Percentiles rank a stretch among this genome's conserved stretches.
These are phyloP conservation scores for Heimioporus punctisporus DNA, from an alignment of 1,284 basidiomycete species.

Conservation along the genomic window DNA sequence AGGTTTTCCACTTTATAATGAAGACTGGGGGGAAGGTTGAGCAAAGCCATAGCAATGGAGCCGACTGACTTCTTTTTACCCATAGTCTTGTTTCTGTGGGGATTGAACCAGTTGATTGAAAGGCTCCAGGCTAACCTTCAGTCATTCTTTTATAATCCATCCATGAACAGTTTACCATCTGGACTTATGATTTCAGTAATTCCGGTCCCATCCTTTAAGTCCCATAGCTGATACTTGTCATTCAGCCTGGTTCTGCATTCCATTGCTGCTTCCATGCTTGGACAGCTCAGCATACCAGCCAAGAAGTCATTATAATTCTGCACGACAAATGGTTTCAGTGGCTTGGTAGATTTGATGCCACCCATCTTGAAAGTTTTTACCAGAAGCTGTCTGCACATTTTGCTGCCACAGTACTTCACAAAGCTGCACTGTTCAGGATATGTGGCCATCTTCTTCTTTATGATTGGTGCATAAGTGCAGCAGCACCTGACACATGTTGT, in stretches of 20 bases:
- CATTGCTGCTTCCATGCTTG: slow-evolving; percentile 28
- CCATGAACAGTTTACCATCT: slow-evolving; percentile 22
- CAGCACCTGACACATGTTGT: neutral
- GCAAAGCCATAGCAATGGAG: slow-evolving; percentile 33
- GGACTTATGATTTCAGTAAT: slow-evolving; percentile 28
- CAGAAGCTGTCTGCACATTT: neutral
- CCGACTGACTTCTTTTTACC: slow-evolving; percentile 30
- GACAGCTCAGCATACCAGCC: slow-evolving; percentile 23
- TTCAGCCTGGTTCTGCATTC: slow-evolving; percentile 15
- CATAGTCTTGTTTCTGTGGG: slow-evolving; percentile 27
- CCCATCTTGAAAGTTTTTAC: neutral
- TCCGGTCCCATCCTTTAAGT: slow-evolving; percentile 33
- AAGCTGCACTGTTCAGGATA: neutral
- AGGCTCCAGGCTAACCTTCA: slow-evolving; percentile 27
- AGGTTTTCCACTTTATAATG: slow-evolving; percentile 31
- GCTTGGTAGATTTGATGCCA: neutral
- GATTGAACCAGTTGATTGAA: slow-evolving; percentile 42
- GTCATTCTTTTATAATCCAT: slow-evolving; percentile 12
- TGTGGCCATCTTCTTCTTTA: neutral
- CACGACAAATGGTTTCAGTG: slow-evolving; percentile 24
- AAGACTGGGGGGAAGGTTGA: slow-evolving; percentile 34
- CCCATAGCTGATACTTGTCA: slow-evolving; percentile 14
- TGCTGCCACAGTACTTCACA: neutral
- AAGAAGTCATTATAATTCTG: slow-evolving; percentile 35
- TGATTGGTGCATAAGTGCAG: neutral